Evolutionary conservation across 2,329 filamentous ascomycete species (phyloP).

Genomic region (Tolypocladium album): DNA sequence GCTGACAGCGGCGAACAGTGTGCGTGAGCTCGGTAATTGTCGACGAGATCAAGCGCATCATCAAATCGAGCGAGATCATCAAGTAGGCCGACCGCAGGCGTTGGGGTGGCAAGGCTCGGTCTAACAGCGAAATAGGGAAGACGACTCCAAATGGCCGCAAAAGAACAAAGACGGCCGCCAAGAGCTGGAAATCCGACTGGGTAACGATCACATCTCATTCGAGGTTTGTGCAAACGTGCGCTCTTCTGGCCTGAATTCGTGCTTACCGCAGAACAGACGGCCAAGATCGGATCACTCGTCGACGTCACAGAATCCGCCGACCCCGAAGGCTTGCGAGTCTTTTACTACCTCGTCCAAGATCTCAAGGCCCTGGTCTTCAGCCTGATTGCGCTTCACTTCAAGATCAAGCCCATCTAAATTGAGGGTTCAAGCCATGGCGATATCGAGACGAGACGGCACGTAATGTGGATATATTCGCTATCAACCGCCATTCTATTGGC

Average conservation of each 20-base stretch:
- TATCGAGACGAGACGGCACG: background rate
- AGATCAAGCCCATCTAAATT: conserved; percentile 68
- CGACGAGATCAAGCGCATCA: conserved; percentile 91
- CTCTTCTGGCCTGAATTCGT: background rate
- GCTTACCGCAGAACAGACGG: conserved; percentile 50
- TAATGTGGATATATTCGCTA: background rate
- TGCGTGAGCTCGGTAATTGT: conserved; percentile 87
- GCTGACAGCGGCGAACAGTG: conserved; percentile 48
- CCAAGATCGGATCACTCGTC: conserved; percentile 93
- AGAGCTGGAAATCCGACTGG: conserved; percentile 87
- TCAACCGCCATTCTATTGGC: background rate
- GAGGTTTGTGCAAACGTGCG: conserved; percentile 52
- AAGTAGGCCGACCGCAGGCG: conserved; percentile 50
- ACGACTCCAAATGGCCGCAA: conserved; percentile 95
- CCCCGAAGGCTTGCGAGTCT: conserved; percentile 89
- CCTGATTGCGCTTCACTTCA: conserved; percentile 93
- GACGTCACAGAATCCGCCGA: conserved; percentile 95
- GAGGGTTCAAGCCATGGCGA: conserved; percentile 14
- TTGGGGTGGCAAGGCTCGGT: background rate
- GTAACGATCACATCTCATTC: conserved; percentile 94
- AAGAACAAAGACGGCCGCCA: conserved; percentile 99
- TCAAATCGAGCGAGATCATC: conserved; percentile 93
- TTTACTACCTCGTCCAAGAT: conserved; percentile 98
- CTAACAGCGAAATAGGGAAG: conserved; percentile 53
- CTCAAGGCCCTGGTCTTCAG: conserved; percentile 95